Evolutionary conservation across 2,329 filamentous ascomycete genomes (phyloP).

Genomic region (Cladosporium sp.): DNA sequence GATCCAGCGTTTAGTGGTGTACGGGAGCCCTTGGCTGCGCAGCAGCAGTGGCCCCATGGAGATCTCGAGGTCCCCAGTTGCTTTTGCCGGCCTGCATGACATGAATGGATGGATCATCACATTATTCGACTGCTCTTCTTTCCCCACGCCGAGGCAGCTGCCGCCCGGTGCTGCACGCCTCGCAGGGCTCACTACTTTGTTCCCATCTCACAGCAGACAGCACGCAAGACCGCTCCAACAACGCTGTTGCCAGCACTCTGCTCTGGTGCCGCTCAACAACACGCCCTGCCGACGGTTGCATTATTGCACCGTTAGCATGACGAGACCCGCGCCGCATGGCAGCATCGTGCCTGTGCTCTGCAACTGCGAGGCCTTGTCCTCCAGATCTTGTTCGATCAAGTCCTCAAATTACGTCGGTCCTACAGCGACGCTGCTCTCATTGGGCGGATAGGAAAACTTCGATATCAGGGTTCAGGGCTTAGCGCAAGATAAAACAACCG

Average conservation of each 20-base stretch:
- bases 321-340: slow-evolving; percentile 2
- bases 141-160: slow-evolving; percentile 4
- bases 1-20: slow-evolving; percentile 5
- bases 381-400: background rate
- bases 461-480: slow-evolving; percentile 5
- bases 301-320: background rate
- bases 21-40: slow-evolving; percentile 2
- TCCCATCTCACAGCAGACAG: background rate
- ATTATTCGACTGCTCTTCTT: background rate
- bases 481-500: background rate
- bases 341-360: background rate
- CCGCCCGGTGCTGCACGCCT: background rate
- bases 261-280: background rate
- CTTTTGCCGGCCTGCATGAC: slow-evolving; percentile 13
- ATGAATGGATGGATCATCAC: slow-evolving; percentile 12
- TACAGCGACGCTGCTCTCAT: background rate
- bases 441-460: slow-evolving; percentile 1
- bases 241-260: background rate
- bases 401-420: slow-evolving; percentile 6
- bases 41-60: slow-evolving; percentile 11
- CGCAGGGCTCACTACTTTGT: background rate
- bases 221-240: background rate
- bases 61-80: background rate
- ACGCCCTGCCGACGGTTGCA: background rate
- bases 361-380: background rate